phyloP scores from a whole-genome alignment of 148 eudicot species.

The Chenopodium suecicum region DNA sequence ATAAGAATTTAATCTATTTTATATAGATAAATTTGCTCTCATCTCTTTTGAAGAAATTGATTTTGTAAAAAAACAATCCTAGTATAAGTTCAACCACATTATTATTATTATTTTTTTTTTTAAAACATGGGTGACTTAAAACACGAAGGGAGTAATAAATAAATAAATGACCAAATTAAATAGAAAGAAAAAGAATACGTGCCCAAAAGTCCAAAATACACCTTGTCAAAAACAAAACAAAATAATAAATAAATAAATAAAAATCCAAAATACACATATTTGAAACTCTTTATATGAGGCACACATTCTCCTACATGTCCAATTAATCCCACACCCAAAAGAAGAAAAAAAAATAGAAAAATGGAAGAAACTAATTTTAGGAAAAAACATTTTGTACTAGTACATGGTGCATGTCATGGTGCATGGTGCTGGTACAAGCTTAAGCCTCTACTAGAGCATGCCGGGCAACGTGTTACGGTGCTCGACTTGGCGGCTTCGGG shows the following conservation, averaged over 20 bases:
- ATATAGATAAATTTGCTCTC: too few species aligned
- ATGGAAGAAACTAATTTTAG: neutral
- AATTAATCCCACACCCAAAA: neutral
- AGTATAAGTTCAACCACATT: too few species aligned
- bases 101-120: too few species aligned
- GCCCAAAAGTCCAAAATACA: too few species aligned
- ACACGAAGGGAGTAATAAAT: too few species aligned
- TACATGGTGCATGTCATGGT: slow-evolving; percentile 41
- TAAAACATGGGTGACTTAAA: too few species aligned
- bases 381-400: slow-evolving; percentile 35
- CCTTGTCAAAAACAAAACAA: too few species aligned
- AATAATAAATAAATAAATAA: neutral
- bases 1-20: too few species aligned
- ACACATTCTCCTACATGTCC: neutral
- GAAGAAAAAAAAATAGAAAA: neutral
- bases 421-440: slow-evolving; percentile 53
- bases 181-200: too few species aligned
- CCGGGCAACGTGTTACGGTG: slow-evolving; percentile 34
- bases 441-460: slow-evolving; percentile 20
- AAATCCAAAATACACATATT: neutral
- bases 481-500: slow-evolving; percentile 40
- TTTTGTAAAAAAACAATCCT: too few species aligned
- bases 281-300: neutral
- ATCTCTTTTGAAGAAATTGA: too few species aligned
- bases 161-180: too few species aligned